Evolutionary conservation across 2,329 filamentous ascomycete species (phyloP).

Genomic region (Diplocarpon rosae): DNA sequence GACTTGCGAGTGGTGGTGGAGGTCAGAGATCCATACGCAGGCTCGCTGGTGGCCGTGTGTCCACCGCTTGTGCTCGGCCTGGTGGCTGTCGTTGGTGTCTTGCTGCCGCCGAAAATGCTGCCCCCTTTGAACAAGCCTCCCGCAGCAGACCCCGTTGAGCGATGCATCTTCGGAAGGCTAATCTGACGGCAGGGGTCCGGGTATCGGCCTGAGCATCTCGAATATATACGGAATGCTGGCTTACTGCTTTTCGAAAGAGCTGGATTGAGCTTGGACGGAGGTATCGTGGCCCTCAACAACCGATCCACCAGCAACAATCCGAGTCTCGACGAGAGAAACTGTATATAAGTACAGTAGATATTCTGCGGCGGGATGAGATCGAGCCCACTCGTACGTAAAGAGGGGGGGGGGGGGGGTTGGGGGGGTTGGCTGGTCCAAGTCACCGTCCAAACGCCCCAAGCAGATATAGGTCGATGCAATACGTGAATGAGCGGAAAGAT

Average conservation of each 20-base stretch:
- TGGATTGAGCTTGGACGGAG: no score
- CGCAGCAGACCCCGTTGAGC: conserved; percentile 5
- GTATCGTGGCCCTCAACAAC: no score
- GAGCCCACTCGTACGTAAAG: no score
- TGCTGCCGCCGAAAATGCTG: conserved; percentile 15
- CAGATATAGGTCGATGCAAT: neutral
- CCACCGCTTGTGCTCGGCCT: conserved; percentile 23
- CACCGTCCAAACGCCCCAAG: no score
- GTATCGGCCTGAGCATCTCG: neutral
- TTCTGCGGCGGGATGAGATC: no score
- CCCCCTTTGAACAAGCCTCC: conserved; percentile 11
- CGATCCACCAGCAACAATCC: no score
- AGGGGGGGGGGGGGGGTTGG: no score
- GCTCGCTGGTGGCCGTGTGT: conserved; percentile 13
- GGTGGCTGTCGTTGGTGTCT: conserved; percentile 14
- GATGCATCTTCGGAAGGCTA: conserved; percentile 7
- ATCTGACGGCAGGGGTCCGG: conserved; percentile 4
- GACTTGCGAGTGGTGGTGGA: conserved; percentile 43
- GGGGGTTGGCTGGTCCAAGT: no score
- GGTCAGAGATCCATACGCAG: conserved; percentile 26
- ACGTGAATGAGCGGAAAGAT: neutral
- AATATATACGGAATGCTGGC: neutral
- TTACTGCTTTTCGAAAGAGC: no score
- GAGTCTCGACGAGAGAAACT: no score
- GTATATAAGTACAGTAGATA: no score